A percentile compares a stretch with the other conserved stretches of the same genome.
phyloP scores from a whole-genome alignment of 179 eudicot species.

The Vitellaria paradoxa region DNA sequence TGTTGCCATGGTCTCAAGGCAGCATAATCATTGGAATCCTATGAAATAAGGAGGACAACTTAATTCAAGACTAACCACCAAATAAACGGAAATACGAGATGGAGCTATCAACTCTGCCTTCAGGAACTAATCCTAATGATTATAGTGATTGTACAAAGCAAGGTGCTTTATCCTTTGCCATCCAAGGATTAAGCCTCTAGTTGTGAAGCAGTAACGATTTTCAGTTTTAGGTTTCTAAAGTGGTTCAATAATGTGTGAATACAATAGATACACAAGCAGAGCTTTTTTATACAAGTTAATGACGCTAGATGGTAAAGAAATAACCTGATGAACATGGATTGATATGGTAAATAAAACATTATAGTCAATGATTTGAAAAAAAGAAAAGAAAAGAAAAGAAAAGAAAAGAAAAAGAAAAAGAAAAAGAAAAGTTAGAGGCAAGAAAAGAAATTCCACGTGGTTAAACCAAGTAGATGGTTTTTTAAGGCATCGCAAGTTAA shows the following conservation, averaged over 20 bases:
- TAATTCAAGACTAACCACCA: not conserved
- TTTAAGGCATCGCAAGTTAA: no score
- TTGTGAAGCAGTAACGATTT: no score
- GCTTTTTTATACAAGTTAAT: not conserved
- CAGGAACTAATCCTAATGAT: not conserved
- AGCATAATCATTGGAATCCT: not conserved
- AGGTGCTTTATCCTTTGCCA: not conserved
- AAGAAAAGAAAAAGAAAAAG: no score
- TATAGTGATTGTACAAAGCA: not conserved
- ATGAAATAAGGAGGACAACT: not conserved
- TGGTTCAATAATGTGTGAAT: not conserved
- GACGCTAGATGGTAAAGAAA: not conserved
- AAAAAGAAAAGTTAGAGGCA: not conserved
- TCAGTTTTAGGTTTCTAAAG: not conserved
- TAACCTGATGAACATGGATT: not conserved
- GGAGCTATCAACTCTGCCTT: not conserved
- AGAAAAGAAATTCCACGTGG: not conserved
- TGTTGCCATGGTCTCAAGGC: not conserved
- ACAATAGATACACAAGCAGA: not conserved
- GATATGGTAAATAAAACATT: not conserved
- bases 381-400: no score
- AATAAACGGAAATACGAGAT: not conserved
- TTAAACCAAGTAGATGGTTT: not conserved
- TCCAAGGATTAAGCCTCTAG: not conserved
- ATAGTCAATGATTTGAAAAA: not conserved